Percentiles rank a stretch among this genome's conserved stretches.
These are phyloP conservation scores for Tephrocybe rancida DNA, from an alignment of 768 basidiomycete genomes.

Conservation along the genomic window DNA sequence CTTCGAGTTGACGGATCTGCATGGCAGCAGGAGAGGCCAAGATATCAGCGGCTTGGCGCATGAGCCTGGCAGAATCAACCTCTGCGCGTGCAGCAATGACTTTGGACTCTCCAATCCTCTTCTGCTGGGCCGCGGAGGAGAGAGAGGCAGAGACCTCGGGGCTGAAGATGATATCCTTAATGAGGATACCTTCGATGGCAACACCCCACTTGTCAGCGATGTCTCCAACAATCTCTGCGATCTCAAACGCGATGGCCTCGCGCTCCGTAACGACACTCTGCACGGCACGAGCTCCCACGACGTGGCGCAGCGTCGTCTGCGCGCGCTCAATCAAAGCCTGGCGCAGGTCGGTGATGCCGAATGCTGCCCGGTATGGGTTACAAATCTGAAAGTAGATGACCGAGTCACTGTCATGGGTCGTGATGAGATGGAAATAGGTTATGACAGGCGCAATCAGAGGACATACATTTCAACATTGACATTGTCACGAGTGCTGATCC, in stretches of 20 bases:
- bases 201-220: conserved; percentile 97
- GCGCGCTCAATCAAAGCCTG: conserved; percentile 83
- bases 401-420: conserved; percentile 63
- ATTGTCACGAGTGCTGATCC: conserved; percentile 80
- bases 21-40: conserved; percentile 93
- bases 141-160: conserved; percentile 88
- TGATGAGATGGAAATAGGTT: conserved; percentile 11
- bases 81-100: conserved; percentile 96
- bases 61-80: conserved; percentile 92
- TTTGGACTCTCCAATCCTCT: conserved; percentile 95
- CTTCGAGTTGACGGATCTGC: conserved; percentile 97
- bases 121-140: conserved; percentile 95
- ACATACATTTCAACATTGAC: conserved; percentile 91
- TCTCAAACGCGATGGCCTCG: conserved; percentile 94
- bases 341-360: conserved; percentile 89
- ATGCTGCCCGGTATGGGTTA: conserved; percentile 92
- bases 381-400: conserved; percentile 92
- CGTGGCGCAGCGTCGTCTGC: conserved; percentile 96
- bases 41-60: conserved; percentile 97
- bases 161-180: conserved; percentile 94
- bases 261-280: conserved; percentile 97
- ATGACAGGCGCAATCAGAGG: not conserved
- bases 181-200: conserved; percentile 92
- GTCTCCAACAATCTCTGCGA: conserved; percentile 93
- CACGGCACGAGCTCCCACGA: conserved; percentile 93